Percentiles rank a stretch among this genome's conserved stretches.
Evolutionary conservation across 1,284 basidiomycete genomes (phyloP).

Genomic region (Malassezia sympodialis): DNA sequence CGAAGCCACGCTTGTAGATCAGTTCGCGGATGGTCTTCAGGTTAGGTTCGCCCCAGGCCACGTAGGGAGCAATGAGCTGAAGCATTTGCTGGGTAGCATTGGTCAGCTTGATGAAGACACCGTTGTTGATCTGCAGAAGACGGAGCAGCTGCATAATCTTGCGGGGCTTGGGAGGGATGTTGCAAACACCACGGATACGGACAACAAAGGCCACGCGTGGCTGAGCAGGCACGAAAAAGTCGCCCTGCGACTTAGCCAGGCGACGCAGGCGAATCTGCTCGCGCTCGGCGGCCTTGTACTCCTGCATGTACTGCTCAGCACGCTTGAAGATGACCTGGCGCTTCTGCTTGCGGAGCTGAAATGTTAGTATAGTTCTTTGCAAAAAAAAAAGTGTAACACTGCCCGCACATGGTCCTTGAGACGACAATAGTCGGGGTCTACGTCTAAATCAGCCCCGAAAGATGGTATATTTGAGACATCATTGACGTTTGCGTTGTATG

Average conservation of each 20-base stretch:
- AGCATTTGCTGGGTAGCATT: slow-evolving; percentile 97
- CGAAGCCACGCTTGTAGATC: slow-evolving; percentile 99
- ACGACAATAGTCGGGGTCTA: background rate
- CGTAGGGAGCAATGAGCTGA: slow-evolving; percentile 88
- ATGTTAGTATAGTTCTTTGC: background rate
- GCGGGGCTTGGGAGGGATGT: slow-evolving; percentile 96
- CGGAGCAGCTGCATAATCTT: slow-evolving; percentile 98
- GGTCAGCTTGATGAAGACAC: slow-evolving; percentile 94
- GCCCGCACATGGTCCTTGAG: background rate
- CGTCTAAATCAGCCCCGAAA: slow-evolving; percentile 45
- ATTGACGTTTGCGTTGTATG: slow-evolving; percentile 23
- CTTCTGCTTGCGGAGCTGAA: slow-evolving; percentile 52
- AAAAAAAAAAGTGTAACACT: background rate
- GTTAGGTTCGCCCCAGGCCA: slow-evolving; percentile 82
- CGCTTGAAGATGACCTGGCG: slow-evolving; percentile 99
- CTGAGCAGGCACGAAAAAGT: slow-evolving; percentile 94
- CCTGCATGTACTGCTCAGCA: slow-evolving; percentile 95
- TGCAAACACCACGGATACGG: slow-evolving; percentile 86
- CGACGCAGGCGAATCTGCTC: slow-evolving; percentile 95
- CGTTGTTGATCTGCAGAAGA: slow-evolving; percentile 98
- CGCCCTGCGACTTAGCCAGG: slow-evolving; percentile 78
- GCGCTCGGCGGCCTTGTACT: slow-evolving; percentile 82
- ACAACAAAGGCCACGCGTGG: slow-evolving; percentile 97
- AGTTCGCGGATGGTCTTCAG: slow-evolving; percentile 92
- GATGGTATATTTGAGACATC: slow-evolving; percentile 48